Evolutionary conservation across 1,139 yeast genomes (phyloP).

Genomic region (Magnusiomyces fungicola): DNA sequence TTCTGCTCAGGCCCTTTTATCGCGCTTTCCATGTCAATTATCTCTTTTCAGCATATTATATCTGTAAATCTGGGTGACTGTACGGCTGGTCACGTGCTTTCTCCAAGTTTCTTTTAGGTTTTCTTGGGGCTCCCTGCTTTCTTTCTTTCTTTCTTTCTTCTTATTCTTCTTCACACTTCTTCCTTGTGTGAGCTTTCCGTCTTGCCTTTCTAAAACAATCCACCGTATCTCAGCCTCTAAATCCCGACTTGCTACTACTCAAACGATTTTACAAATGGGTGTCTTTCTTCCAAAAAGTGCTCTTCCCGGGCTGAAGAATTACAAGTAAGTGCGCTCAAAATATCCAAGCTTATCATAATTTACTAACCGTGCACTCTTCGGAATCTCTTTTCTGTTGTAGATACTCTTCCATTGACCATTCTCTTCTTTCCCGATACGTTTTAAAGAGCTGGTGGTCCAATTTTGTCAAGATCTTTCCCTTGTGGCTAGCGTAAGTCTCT

Average conservation of each 20-base stretch:
- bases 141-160: not conserved
- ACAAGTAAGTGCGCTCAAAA: constrained; percentile 61
- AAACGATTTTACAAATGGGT: constrained; percentile 57
- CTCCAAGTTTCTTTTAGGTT: too few relatives aligned
- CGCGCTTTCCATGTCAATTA: too few relatives aligned
- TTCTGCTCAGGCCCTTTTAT: not conserved
- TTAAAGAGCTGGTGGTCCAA: constrained; percentile 66
- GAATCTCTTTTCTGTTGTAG: constrained; percentile 17
- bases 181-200: not conserved
- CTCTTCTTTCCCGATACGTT: constrained; percentile 64
- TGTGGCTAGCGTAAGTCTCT: constrained; percentile 56
- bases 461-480: constrained; percentile 69
- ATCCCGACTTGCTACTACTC: too few relatives aligned
- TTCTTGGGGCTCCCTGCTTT: too few relatives aligned
- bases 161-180: not conserved
- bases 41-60: too few relatives aligned
- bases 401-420: constrained; percentile 73
- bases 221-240: too few relatives aligned
- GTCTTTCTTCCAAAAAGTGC: constrained; percentile 57
- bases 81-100: too few relatives aligned
- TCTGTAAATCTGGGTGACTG: too few relatives aligned
- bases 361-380: too few relatives aligned
- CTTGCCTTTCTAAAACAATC: not conserved
- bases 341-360: too few relatives aligned
- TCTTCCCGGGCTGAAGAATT: constrained; percentile 55